A percentile compares a stretch with the other conserved stretches of the same genome.
phyloP scores from a whole-genome alignment of 2,329 filamentous ascomycete genomes.

The Calonectria naviculata region DNA sequence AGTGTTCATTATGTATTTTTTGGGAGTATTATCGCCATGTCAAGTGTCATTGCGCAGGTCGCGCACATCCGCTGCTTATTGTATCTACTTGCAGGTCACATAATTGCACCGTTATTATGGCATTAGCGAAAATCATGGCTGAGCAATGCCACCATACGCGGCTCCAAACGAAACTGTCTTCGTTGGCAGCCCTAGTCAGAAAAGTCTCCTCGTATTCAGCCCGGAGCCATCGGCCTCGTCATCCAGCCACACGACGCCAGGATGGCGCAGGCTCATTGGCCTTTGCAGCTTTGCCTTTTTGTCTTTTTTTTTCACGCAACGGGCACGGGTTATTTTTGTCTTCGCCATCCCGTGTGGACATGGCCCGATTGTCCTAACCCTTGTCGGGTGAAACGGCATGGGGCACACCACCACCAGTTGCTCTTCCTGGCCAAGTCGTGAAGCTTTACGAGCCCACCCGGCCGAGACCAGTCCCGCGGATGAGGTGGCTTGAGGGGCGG shows the following conservation, averaged over 20 bases:
- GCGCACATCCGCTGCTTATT: background rate
- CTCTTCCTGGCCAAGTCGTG: background rate
- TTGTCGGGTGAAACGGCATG: background rate
- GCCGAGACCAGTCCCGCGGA: conserved; percentile 4
- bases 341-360: background rate
- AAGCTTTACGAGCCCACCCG: conserved; percentile 6
- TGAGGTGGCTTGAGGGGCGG: conserved; percentile 11
- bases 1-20: background rate
- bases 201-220: conserved; percentile 16
- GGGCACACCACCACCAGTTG: background rate
- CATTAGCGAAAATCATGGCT: background rate
- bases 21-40: background rate
- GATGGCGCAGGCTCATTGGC: conserved; percentile 11
- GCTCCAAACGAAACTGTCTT: background rate
- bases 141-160: background rate
- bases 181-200: background rate
- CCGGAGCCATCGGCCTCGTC: conserved; percentile 12
- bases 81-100: background rate
- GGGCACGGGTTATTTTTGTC: background rate
- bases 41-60: background rate
- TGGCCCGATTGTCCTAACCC: conserved; percentile 1
- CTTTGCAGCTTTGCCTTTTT: conserved; percentile 1
- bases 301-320: conserved; percentile 9
- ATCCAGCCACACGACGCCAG: background rate
- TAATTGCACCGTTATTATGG: background rate